These are phyloP conservation scores for Yarrowia galli DNA, from an alignment of 1,139 yeast genomes.

Conservation along the genomic window DNA sequence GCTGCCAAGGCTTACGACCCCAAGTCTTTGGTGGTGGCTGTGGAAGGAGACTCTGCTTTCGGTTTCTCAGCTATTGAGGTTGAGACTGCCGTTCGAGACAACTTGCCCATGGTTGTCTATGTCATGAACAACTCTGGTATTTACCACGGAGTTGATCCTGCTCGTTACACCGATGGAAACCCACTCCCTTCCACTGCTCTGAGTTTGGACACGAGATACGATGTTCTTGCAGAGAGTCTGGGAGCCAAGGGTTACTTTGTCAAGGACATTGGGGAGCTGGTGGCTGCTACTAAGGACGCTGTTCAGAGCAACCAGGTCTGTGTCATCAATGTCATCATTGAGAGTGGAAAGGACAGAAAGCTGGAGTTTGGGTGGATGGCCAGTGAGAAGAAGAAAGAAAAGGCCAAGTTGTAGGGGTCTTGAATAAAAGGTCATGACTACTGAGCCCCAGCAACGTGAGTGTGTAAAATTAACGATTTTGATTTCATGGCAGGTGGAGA, in stretches of 20 bases:
- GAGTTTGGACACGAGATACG: constrained; percentile 62
- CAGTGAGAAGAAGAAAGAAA: constrained; percentile 53
- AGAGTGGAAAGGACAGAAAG: constrained; percentile 61
- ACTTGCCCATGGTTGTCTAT: constrained; percentile 61
- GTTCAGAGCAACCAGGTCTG: constrained; percentile 53
- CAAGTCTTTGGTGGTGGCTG: constrained; percentile 58
- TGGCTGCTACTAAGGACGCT: constrained; percentile 54
- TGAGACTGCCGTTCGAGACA: constrained; percentile 65
- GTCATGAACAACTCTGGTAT: constrained; percentile 75
- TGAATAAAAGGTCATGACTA: too few relatives aligned
- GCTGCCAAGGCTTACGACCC: constrained; percentile 63
- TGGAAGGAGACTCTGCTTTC: constrained; percentile 76
- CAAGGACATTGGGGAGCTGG: constrained; percentile 54
- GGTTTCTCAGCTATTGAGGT: constrained; percentile 72
- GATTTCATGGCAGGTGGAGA: too few relatives aligned
- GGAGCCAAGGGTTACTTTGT: constrained; percentile 64
- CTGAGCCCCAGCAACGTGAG: too few relatives aligned
- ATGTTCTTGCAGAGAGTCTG: constrained; percentile 59
- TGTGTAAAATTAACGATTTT: neutral
- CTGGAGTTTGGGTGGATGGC: constrained; percentile 72
- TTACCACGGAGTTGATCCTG: constrained; percentile 62
- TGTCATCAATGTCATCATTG: constrained; percentile 64
- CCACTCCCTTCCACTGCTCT: constrained; percentile 65
- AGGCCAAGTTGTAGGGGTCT: constrained; percentile 44
- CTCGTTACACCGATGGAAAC: constrained; percentile 45